Conservation (phyloP, 345 rosid genomes). For the Brassica cretica region DNA sequence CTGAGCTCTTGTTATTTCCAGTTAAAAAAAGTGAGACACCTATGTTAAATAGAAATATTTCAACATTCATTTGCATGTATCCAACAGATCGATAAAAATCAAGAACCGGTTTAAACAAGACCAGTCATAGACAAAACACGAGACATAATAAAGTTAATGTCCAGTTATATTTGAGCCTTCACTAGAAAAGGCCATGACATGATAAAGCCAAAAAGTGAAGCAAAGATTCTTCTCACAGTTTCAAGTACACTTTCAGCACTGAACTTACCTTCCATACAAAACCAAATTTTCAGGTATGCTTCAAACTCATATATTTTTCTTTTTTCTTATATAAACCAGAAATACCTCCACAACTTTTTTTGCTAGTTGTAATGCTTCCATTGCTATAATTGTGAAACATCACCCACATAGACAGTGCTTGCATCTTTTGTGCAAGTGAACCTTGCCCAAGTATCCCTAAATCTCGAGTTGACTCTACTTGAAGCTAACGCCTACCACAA, state of each 20-base stretch:
- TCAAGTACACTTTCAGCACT: slow-evolving; percentile 19
- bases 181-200: slow-evolving; percentile 18
- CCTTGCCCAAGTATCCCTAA: slow-evolving; percentile 7
- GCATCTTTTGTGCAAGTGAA: slow-evolving; percentile 18
- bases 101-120: slow-evolving; percentile 21
- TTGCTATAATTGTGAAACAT: slow-evolving; percentile 25
- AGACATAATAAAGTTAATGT: slow-evolving; percentile 23
- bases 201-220: slow-evolving; percentile 32
- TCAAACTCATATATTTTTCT: not conserved
- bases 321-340: not conserved
- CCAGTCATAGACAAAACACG: slow-evolving; percentile 9
- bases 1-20: not conserved
- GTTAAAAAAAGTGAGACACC: not conserved
- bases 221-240: slow-evolving; percentile 22
- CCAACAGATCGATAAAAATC: not conserved
- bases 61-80: not conserved
- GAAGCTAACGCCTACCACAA: slow-evolving; percentile 23
- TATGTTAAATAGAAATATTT: not conserved
- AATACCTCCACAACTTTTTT: not conserved
- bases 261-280: slow-evolving; percentile 8
- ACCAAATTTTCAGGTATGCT: slow-evolving; percentile 16
- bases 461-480: not conserved
- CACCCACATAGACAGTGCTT: not conserved
- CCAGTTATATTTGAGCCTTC: slow-evolving; percentile 22
- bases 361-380: slow-evolving; percentile 17